phyloP scores from a whole-genome alignment of 352 stramenopile genomes.

The Lagenidium sp. region DNA sequence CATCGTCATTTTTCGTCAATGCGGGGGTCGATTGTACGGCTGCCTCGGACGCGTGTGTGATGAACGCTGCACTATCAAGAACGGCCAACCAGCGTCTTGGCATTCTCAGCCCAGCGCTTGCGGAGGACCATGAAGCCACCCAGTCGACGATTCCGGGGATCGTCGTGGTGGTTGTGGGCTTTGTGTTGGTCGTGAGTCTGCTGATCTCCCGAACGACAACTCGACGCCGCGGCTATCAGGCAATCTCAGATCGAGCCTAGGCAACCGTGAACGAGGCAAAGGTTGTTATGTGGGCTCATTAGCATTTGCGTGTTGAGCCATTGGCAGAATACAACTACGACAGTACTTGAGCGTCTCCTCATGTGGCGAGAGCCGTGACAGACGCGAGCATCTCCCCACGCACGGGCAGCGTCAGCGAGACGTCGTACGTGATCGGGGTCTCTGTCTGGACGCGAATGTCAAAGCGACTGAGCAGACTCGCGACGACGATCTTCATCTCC shows the following conservation, averaged over 20 bases:
- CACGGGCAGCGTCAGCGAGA: slow-evolving; percentile 14
- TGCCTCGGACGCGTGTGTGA: slow-evolving; percentile 5
- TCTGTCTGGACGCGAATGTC: slow-evolving; percentile 12
- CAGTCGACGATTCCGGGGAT: slow-evolving; percentile 1
- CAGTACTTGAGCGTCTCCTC: too few species aligned
- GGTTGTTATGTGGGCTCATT: not conserved
- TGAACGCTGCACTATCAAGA: slow-evolving; percentile 10
- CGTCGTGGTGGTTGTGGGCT: not conserved
- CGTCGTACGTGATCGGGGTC: slow-evolving; percentile 12
- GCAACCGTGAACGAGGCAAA: too few species aligned
- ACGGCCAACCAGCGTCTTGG: slow-evolving; percentile 1
- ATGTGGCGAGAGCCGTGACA: too few species aligned
- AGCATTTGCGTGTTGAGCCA: not conserved
- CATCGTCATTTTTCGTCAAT: too few species aligned
- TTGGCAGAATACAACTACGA: too few species aligned
- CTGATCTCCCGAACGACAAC: slow-evolving; percentile 5
- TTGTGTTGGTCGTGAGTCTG: not conserved
- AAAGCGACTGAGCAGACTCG: slow-evolving; percentile 28
- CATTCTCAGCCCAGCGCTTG: slow-evolving; percentile 3
- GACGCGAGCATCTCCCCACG: not conserved
- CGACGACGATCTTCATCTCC: slow-evolving; percentile 37
- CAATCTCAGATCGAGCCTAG: too few species aligned
- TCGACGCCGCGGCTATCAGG: slow-evolving; percentile 5
- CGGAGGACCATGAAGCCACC: not conserved
- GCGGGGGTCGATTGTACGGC: too few species aligned